These are phyloP conservation scores for Protomyces lactucae-debilis DNA, from an alignment of 1,139 yeast species.

Conservation along the genomic window DNA sequence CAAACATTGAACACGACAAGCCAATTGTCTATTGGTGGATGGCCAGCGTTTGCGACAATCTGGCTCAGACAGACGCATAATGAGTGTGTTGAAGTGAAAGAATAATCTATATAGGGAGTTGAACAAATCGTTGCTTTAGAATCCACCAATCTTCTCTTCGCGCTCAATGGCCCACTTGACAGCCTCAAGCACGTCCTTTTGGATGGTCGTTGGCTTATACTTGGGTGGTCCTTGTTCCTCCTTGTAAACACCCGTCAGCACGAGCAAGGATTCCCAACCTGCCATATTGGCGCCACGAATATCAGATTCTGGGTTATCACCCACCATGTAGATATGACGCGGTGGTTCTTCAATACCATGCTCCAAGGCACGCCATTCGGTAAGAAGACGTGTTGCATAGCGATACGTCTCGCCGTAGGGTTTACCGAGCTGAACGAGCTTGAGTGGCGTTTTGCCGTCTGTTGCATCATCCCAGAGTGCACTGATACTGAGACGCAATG, in stretches of 20 bases:
- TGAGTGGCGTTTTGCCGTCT: slow-evolving; percentile 53
- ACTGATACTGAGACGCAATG: slow-evolving; percentile 6
- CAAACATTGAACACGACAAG: no score
- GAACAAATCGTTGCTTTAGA: not conserved
- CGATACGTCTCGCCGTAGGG: slow-evolving; percentile 57
- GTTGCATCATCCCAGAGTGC: slow-evolving; percentile 57
- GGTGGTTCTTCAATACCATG: slow-evolving; percentile 64
- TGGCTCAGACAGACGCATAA: no score
- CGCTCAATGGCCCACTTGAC: slow-evolving; percentile 70
- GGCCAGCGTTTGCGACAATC: no score
- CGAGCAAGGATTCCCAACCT: slow-evolving; percentile 82
- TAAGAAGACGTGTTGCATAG: slow-evolving; percentile 69
- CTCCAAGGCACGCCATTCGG: slow-evolving; percentile 72
- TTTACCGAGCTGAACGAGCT: slow-evolving; percentile 74
- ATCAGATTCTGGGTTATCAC: slow-evolving; percentile 90
- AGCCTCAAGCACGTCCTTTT: slow-evolving; percentile 72
- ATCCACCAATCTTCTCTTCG: slow-evolving; percentile 19
- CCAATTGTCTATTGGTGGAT: no score
- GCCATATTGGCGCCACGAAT: slow-evolving; percentile 82
- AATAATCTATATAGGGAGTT: no score
- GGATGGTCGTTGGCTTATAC: slow-evolving; percentile 67
- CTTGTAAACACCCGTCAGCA: slow-evolving; percentile 81
- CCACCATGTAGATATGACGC: slow-evolving; percentile 79
- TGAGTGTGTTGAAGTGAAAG: no score
- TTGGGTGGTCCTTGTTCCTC: slow-evolving; percentile 67